Base-by-base conservation (phyloP, 345 rosid species). In the Carallia brachiata region DNA sequence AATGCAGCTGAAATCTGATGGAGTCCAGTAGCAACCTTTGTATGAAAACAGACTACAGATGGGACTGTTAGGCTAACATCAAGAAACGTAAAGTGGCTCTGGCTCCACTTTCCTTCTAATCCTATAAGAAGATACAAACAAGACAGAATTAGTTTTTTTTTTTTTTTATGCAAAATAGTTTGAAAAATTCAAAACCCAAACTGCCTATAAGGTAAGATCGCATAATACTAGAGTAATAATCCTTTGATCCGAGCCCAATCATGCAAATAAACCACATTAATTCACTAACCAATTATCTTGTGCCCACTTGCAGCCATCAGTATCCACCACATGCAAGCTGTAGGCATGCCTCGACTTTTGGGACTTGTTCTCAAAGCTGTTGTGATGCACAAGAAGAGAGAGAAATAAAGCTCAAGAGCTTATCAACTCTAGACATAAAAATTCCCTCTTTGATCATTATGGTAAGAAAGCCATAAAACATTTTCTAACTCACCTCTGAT, bases 251-350 rank as follows among this genome's bases (percentile, higher is more conserved):
- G 48, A 36, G 50, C 50, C 10, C 50, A 44, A 23, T 44, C 50
- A 44, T 44, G 50, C 50, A 44, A 44, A 44, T 17, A n/a, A 36
- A 34, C 66, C n/a, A 53, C 39, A 34, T 50, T 57, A 15, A 52
- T 44, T 50, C 10, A 68, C 88, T 83, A 68, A 90, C 98, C 97
- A 94, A 80, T 94, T 94, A 59, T 86, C 91, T 80, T 75, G 62
- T 18, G 92, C 85, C 98, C 97, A 94, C 73, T 86, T 88, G 84
- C 95, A 92, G 68, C 93, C 93, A 72, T 83, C 92, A 70, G 98
- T 87, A 76, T 94, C 97, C 53, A 94, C 95, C 52, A 83, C 92
- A 69, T 94, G 98, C 87, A 83, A 75, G 86, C 98, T 94, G 81
- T 91, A 91, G 30, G 97, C 97, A 84, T 91, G 98, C 79, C 97